These are phyloP conservation scores for Fusarium sp. DNA, from an alignment of 2,329 filamentous ascomycete species.

Conservation along the genomic window DNA sequence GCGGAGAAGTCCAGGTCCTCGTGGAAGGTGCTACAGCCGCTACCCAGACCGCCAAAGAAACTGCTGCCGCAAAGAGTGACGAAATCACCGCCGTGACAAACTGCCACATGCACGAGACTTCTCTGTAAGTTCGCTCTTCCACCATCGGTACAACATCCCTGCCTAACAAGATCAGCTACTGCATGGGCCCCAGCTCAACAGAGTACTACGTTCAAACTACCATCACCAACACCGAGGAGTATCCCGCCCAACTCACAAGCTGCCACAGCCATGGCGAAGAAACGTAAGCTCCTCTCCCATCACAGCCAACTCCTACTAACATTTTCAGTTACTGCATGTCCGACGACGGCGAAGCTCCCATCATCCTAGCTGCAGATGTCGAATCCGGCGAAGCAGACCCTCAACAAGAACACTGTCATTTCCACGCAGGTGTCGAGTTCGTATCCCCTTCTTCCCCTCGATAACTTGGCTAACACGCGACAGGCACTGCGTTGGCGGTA, in stretches of 20 bases:
- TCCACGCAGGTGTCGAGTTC: constrained; percentile 78
- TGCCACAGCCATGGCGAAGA: constrained; percentile 69
- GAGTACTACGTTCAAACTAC: constrained; percentile 56
- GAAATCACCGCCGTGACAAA: constrained; percentile 48
- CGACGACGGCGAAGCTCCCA: constrained; percentile 29
- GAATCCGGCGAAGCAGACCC: constrained; percentile 28
- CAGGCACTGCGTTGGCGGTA: constrained; percentile 64
- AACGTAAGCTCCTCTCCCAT: constrained; percentile 51
- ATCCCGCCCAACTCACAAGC: constrained; percentile 67
- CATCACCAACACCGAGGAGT: constrained; percentile 61
- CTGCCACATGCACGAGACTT: constrained; percentile 51
- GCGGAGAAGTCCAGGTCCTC: constrained; percentile 37
- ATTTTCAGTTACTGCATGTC: constrained; percentile 32
- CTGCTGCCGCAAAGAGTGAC: constrained; percentile 5
- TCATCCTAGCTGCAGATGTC: constrained; percentile 23
- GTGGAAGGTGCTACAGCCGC: constrained; percentile 18
- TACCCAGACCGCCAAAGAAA: constrained; percentile 14
- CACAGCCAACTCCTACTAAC: neutral
- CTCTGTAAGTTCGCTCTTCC: constrained; percentile 44
- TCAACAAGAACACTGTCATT: constrained; percentile 65
- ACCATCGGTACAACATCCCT: fast-evolving
- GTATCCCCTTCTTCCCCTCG: constrained; percentile 31
- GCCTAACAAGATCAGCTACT: constrained; percentile 43
- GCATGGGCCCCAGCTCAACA: constrained; percentile 49
- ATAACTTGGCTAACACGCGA: neutral